A percentile compares a stretch with the other conserved stretches of the same genome.
Conservation (phyloP, 2,329 filamentous ascomycete genomes). For the Diplodia intermedia region DNA sequence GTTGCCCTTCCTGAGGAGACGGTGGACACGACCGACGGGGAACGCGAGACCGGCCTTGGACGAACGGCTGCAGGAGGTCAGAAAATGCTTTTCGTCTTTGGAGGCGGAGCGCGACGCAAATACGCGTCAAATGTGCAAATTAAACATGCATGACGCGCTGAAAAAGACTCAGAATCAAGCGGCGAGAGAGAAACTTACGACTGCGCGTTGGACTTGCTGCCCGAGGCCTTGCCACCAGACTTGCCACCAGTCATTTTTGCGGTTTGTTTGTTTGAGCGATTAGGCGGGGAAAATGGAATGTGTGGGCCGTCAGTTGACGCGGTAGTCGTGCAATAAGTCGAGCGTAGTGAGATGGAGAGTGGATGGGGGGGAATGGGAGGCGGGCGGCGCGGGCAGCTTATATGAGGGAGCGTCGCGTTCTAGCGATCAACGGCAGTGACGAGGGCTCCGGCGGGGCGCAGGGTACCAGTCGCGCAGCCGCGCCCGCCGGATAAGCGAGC, state of each 20-base stretch:
- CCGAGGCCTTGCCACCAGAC: constrained; percentile 99
- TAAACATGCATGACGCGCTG: constrained; percentile 50
- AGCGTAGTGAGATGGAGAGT: constrained; percentile 22
- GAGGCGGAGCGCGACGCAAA: constrained; percentile 41
- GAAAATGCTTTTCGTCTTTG: constrained; percentile 37
- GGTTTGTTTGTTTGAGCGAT: constrained; percentile 41
- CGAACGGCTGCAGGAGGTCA: constrained; percentile 75
- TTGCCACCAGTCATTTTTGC: constrained; percentile 99
- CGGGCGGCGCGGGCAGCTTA: constrained; percentile 45
- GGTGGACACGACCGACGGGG: constrained; percentile 98
- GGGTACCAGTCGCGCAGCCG: constrained; percentile 28
- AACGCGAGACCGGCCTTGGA: constrained; percentile 99
- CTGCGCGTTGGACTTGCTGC: constrained; percentile 94
- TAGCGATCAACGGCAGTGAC: constrained; percentile 30
- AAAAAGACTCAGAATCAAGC: constrained; percentile 36
- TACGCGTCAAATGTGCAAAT: constrained; percentile 34
- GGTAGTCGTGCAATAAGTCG: constrained; percentile 28
- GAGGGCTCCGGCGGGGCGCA: constrained; percentile 25
- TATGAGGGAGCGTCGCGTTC: constrained; percentile 46
- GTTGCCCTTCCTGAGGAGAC: constrained; percentile 98
- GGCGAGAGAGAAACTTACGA: constrained; percentile 72
- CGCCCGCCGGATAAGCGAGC: constrained; percentile 30
- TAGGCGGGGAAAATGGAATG: constrained; percentile 46
- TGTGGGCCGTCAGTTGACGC: constrained; percentile 3
- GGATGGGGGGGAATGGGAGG: constrained; percentile 46